Evolutionary conservation across 1,284 basidiomycete genomes (phyloP), one percentile per base, ranked within the genome.

Genomic region (Somion occarium): DNA sequence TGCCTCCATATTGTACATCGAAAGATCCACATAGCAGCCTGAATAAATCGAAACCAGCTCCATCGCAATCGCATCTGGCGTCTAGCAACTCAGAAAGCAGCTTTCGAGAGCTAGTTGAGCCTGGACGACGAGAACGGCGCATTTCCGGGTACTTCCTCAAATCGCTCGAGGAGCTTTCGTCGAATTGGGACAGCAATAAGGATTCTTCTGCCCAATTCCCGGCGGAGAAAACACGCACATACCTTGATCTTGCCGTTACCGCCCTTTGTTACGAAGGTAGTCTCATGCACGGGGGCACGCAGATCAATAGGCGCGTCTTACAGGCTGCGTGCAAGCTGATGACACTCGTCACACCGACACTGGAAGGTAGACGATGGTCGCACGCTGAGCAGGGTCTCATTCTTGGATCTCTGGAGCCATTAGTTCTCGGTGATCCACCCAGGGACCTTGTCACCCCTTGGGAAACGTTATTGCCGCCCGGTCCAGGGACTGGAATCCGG

Each of bases 181-280:
- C 58, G 1, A 76, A 79, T 43, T 84, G 83, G 79, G 77, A 81
- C 27, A 54, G 60, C 5, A 47, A 57, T 3, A 64, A 61, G 23
- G 71, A 71, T 1, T 65, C 58, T 12, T 61, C 64, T 20, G 58
- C 56, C 12, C 69, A 73, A 48, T 70, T 77, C 24, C 75, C 79
- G 1, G 77, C 80, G 0, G 88, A 90, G 60, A 75, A 73, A 41
- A 74, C 83, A 2, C 81, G 89, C 12, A 75, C 78, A 27, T 73
- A 79, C 3, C 62, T 95, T 38, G 91, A 95, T 60, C 67, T 87
- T 15, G 78, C 83, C 1, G 72, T 91, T 3, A 69, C 76, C 0
- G 75, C 82, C 1, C 66, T 95, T 1, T 69, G 72, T 19, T 93
- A 88, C 59, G 88, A 93, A 63, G 79, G 79, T 0, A 61, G 81